Evolutionary conservation across 345 rosid species (phyloP).

Genomic region (Cardiospermum halicacabum): DNA sequence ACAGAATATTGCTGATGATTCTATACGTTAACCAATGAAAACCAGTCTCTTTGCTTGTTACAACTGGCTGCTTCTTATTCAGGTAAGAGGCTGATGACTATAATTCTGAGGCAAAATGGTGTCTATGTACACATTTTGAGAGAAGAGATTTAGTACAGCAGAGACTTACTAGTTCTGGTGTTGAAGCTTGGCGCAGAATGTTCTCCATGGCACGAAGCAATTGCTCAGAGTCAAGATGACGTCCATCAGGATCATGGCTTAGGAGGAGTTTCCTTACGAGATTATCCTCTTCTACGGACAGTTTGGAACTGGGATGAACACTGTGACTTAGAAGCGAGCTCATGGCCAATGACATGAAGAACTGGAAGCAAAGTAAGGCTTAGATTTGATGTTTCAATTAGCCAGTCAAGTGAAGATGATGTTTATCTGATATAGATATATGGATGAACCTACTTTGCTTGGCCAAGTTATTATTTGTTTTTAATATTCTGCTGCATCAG

Average conservation of each 20-base stretch:
- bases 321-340: constrained; percentile 9
- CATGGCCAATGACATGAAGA: constrained; percentile 20
- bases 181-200: constrained; percentile 37
- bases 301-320: background rate
- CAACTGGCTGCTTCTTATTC: background rate
- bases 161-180: constrained; percentile 23
- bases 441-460: background rate
- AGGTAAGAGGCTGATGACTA: background rate
- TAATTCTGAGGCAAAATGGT: background rate
- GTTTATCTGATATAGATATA: background rate
- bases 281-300: constrained; percentile 37
- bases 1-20: too few relatives aligned
- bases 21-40: too few relatives aligned
- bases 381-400: background rate
- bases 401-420: background rate
- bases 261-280: constrained; percentile 51
- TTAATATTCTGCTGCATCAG: background rate
- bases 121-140: background rate
- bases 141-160: constrained; percentile 11
- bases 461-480: background rate
- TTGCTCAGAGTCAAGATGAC: constrained; percentile 53
- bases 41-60: background rate
- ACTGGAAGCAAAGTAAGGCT: constrained; percentile 2
- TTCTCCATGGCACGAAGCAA: constrained; percentile 57
- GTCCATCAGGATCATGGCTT: constrained; percentile 74